Base-by-base conservation (phyloP, 1,139 yeast genomes). In the Petasospora rhodanensis region DNA sequence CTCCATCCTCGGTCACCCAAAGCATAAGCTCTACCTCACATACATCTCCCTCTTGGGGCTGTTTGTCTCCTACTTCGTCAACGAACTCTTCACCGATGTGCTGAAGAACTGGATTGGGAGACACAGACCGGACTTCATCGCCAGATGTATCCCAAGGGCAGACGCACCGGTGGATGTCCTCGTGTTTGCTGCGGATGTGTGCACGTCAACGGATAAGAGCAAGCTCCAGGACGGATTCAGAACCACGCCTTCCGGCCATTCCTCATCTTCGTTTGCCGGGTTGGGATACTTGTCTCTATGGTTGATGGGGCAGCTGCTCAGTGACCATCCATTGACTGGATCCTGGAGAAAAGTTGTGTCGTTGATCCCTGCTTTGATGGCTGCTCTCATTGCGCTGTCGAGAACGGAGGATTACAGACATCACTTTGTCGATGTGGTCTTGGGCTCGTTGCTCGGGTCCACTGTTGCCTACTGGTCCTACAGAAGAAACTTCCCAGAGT, bases 391-490 rank as follows among this genome's bases (percentile, higher is more conserved):
- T 46, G 87, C 89, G 0, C 59, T 81, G 32, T 73, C 83, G 30
- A 67, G 93, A 46, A 79, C 87, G 2, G 78, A 79, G 50, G 95
- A 83, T 57, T 83, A 82, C 55, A 70, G 89, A 55, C 93, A 82
- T 51, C 89, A 81, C 55, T 80, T 79, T 45, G 62, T 77, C 10
- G 94, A 83, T 56, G 74, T 83, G 2, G 42, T 77, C 1, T 49
- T 74, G 19, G 94, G 93, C 2, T 65, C 78, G 27, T 17, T 61
- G 2, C 49, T 82, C 7, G 93, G 91, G 3, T 49, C 55, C 14
- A 27, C 54, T 2, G 48, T 61, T 19, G 74, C 76, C 0, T 52
- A 56, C 41, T 64, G 64, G 46, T 40, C 64, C 4, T 77, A 76
- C 47, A 59, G 62, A 38, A 61, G 72, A 40, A 69, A 66, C 52